phyloP scores from a whole-genome alignment of 331 rosid genomes.

The Acacia concinna region DNA sequence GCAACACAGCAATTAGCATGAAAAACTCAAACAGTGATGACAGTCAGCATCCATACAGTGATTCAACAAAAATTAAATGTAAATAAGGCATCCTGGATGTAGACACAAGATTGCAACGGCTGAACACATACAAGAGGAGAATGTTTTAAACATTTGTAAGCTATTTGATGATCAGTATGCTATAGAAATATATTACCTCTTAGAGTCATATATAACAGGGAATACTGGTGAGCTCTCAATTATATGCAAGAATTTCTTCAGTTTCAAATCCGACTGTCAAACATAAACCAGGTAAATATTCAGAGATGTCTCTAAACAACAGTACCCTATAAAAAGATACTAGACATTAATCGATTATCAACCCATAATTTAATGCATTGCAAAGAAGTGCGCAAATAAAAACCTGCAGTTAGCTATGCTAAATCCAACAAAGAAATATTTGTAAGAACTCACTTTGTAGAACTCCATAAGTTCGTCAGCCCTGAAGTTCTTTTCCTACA shows the following conservation, averaged over 20 bases:
- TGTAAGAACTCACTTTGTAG: constrained; percentile 70
- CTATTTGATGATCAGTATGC: constrained; percentile 1
- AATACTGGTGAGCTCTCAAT: constrained; percentile 76
- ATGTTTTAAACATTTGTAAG: constrained; percentile 21
- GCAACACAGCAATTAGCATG: background rate
- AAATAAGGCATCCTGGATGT: constrained; percentile 8
- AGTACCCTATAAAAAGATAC: background rate
- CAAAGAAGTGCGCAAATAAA: background rate
- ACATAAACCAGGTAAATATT: constrained; percentile 34
- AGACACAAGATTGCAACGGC: background rate
- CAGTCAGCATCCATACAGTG: background rate
- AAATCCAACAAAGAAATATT: constrained; percentile 11
- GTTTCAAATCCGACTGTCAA: constrained; percentile 88
- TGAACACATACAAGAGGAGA: background rate
- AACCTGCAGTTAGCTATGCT: background rate
- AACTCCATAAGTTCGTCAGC: constrained; percentile 91
- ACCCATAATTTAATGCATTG: background rate
- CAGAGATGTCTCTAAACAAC: constrained; percentile 17
- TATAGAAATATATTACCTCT: constrained; percentile 50
- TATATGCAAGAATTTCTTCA: constrained; percentile 95
- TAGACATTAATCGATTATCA: background rate
- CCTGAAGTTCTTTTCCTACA: constrained; percentile 71
- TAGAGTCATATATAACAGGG: constrained; percentile 81
- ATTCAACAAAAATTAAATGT: background rate
- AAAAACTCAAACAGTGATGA: background rate